Evolutionary conservation across 2,329 filamentous ascomycete genomes (phyloP), one percentile per base, ranked within the genome.

Genomic region (Botrytis elliptica): DNA sequence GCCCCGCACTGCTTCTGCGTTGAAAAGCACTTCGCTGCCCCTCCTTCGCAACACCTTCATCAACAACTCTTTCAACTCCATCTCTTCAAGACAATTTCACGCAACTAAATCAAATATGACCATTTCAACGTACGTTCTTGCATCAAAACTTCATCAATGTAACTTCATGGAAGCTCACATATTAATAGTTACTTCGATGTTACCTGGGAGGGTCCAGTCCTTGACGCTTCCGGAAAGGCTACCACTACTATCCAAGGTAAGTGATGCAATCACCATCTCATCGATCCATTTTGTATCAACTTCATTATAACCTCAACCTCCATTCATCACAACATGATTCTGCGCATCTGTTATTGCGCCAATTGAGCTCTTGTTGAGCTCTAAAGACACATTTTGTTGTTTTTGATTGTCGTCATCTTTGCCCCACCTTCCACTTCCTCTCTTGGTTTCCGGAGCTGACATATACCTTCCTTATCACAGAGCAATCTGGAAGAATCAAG

Each of bases 401-500:
- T 70, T 69, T 73, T 75, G 76, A 72, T 77, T 74, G 73, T 70
- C 73, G 75, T 75, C 74, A 72, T 73, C 65, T 57, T 73, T 73
- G 38, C 74, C 75, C 67, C 65, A 77, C 71, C 44, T 62, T 69
- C 25, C 42, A 25, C 49, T 33, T 55, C 72, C 76, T 70, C 71
- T 71, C 68, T 73, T 36, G 36, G 36, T 70, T 55, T 72, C 74
- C 59, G 44, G 64, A 75, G 76, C 77, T 79, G 71, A 81, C 81
- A 74, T 72, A 74, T 71, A n/a, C 38, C 46, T 55, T 25, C 49
- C 75, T 77, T 59, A 73, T 74, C 59, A 73, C 69, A 82, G 93
- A 84, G 76, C 92, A 96, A 85, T 81, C 80, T 70, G 94, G 92
- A 81, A 92, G 92, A 83, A 93, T 98, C 88, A 92, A 88, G 76